phyloP scores from a whole-genome alignment of 1,139 yeast genomes.

The Taphrina betulina region DNA sequence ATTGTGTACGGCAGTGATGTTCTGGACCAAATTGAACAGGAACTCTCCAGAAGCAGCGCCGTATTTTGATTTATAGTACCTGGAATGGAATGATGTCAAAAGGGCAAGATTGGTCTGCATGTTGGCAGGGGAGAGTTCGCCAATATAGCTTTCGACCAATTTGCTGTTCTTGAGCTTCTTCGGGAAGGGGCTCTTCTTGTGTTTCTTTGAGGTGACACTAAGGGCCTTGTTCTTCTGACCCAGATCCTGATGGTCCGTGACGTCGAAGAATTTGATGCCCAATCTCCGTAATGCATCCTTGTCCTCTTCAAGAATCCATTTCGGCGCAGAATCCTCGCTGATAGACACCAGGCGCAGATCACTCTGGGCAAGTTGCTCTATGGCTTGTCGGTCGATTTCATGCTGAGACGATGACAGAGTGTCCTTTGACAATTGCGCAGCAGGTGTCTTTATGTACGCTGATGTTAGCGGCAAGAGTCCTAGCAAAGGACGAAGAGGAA shows the following conservation, averaged over 20 bases:
- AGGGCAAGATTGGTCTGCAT: conserved; percentile 58
- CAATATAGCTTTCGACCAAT: conserved; percentile 49
- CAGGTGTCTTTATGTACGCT: not conserved
- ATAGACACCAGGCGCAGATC: conserved; percentile 13
- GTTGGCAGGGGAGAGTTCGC: conserved; percentile 49
- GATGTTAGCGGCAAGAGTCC: not conserved
- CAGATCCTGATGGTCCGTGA: conserved; percentile 51
- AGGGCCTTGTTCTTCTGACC: conserved; percentile 26
- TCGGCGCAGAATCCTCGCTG: conserved; percentile 7
- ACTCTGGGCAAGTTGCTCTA: conserved; percentile 4
- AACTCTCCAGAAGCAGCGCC: conserved; percentile 76
- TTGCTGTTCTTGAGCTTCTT: conserved; percentile 46
- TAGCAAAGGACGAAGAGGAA: not conserved
- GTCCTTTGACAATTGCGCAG: not conserved
- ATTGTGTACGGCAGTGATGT: conserved; percentile 45
- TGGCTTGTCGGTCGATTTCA: conserved; percentile 1
- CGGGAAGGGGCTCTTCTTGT: conserved; percentile 52
- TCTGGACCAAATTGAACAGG: conserved; percentile 56
- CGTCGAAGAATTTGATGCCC: conserved; percentile 66
- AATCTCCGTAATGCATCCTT: conserved; percentile 56
- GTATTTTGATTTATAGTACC: conserved; percentile 70
- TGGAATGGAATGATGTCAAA: conserved; percentile 70
- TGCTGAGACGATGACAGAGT: not conserved
- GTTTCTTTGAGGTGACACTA: conserved; percentile 38
- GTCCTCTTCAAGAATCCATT: conserved; percentile 55